These are phyloP conservation scores for Candida chauliodis DNA, from an alignment of 805 yeast genomes.

Conservation along the genomic window DNA sequence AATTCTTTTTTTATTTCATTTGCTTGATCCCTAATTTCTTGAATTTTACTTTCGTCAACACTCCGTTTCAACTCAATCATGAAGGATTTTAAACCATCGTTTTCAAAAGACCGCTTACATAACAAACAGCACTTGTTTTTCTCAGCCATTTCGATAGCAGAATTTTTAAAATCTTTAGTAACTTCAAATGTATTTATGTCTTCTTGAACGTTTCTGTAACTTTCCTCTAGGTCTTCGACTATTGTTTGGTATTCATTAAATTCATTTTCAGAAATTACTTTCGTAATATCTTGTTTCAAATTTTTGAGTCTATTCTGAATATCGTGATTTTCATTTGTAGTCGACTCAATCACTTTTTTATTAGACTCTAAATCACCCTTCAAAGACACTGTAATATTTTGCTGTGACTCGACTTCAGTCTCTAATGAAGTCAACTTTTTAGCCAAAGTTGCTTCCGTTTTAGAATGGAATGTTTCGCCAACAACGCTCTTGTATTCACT, in stretches of 20 bases:
- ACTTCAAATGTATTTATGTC: constrained; percentile 67
- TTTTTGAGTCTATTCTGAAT: constrained; percentile 1
- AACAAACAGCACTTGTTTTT: constrained; percentile 59
- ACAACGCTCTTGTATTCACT: constrained; percentile 16
- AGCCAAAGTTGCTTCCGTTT: constrained; percentile 7
- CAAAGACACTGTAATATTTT: constrained; percentile 3
- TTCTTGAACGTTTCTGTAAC: constrained; percentile 57
- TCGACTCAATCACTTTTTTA: constrained; percentile 4
- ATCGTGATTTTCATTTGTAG: not conserved
- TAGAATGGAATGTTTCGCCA: constrained; percentile 12
- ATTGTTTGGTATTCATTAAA: constrained; percentile 50
- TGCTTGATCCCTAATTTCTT: constrained; percentile 27
- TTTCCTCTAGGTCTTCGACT: constrained; percentile 56
- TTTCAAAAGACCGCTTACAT: constrained; percentile 66
- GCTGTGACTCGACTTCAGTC: constrained; percentile 6
- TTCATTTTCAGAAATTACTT: constrained; percentile 30
- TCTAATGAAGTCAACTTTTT: constrained; percentile 8
- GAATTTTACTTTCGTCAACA: constrained; percentile 24
- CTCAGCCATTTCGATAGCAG: constrained; percentile 65
- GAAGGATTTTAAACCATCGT: constrained; percentile 27
- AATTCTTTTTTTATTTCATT: constrained; percentile 29
- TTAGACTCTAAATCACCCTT: constrained; percentile 10
- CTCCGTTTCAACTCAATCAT: constrained; percentile 25
- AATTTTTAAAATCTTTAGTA: constrained; percentile 63
- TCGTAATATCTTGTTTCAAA: constrained; percentile 16